Percentiles rank a stretch among this genome's conserved stretches.
Conservation (phyloP, 768 basidiomycete genomes). For the Podaxis pistillaris region DNA sequence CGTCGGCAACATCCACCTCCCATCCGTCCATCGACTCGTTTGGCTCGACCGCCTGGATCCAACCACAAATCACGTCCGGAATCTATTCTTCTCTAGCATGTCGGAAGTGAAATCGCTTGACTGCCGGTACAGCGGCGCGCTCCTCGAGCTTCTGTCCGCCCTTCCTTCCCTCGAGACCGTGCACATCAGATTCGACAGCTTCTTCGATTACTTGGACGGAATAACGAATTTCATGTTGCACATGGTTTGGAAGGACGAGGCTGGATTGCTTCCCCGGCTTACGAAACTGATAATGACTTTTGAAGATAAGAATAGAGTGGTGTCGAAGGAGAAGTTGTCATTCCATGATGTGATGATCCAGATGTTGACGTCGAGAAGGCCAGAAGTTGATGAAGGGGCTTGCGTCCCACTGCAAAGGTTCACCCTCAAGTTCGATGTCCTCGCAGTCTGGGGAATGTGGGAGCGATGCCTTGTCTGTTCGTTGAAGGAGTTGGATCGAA, state of each 20-base stretch:
- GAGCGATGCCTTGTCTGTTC: background rate
- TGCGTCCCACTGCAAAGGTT: background rate
- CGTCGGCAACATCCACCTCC: background rate
- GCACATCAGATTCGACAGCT: background rate
- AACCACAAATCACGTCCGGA: background rate
- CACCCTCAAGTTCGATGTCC: background rate
- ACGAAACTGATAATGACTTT: background rate
- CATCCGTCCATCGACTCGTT: background rate
- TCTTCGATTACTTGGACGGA: background rate
- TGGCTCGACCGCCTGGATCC: background rate
- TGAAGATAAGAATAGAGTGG: background rate
- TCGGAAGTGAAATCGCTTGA: background rate
- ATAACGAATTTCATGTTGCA: background rate
- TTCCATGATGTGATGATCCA: conserved; percentile 2
- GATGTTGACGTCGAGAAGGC: background rate
- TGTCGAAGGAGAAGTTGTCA: background rate
- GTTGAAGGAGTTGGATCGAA: background rate
- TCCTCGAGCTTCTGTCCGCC: background rate
- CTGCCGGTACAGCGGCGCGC: background rate
- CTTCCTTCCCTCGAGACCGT: background rate
- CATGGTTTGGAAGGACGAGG: background rate
- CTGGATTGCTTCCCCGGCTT: background rate
- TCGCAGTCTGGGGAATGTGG: background rate
- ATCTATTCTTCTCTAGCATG: background rate
- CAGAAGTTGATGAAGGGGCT: background rate